Evolutionary conservation across 345 rosid genomes (phyloP), one percentile per base, ranked within the genome.

Genomic region (Rhizophora mangle): DNA sequence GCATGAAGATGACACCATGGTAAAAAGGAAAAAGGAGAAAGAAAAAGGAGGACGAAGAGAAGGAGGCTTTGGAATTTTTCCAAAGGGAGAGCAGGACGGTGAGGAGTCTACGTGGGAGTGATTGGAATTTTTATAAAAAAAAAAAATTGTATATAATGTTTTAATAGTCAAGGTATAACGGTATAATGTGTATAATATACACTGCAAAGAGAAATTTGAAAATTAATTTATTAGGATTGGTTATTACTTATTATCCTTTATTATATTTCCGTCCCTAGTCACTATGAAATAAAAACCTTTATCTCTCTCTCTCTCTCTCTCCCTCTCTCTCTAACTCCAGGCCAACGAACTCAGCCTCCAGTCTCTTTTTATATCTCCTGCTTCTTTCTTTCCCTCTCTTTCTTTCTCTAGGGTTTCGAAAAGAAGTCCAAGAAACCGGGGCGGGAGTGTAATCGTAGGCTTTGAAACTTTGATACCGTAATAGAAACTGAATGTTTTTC

Each of bases 341-440:
- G 19, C 58, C 58, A 46, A 64, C 59, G 15, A 64, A 27, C 29
- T 15, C 1, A 30, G 13, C 58, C 60, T 29, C 13, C 56, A 27
- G 39, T 73, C 13, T 43, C 77, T 65, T 63, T 29, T 62, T 75
- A 67, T 65, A 18, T 43, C 49, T 13, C 15, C 15, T 3, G 15
- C 49, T 43, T 43, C 49, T 43, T 32, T 60, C 54, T 6, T 15
- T 31, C 3, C 15, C 15, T 29, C 49, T 34, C 60, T 67, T 26
- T 43, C 72, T 65, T 59, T 16, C 63, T 75, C 71, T 70, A 75
- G 79, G 78, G 74, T 75, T 75, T 70, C 62, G 26, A 69, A 63
- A 26, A 18, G 19, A 1, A 8, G 34, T 24, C 20, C 64, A 26
- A 51, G 18, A 8, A 30, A 13, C 36, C 5, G 20, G 51, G 11